Percentiles rank a stretch among this genome's conserved stretches.
These are phyloP conservation scores for Aciculosporium take DNA, from an alignment of 2,329 filamentous ascomycete genomes.

Conservation along the genomic window DNA sequence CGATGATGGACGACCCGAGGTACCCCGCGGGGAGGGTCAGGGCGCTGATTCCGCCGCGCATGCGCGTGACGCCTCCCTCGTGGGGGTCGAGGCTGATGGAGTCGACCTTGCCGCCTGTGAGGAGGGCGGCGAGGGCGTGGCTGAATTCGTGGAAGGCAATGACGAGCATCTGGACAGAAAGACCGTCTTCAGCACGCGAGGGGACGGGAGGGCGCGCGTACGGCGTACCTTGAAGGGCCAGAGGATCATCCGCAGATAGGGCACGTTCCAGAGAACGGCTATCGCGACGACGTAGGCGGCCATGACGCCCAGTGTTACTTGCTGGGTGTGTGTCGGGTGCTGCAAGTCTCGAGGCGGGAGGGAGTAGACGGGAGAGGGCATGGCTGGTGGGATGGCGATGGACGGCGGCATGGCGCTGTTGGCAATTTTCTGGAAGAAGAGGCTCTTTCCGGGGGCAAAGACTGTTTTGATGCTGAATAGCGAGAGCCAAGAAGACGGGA, in stretches of 20 bases:
- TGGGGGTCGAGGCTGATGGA: conserved; percentile 63
- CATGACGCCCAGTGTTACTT: conserved; percentile 57
- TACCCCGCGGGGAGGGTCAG: conserved; percentile 67
- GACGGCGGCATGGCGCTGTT: conserved; percentile 4
- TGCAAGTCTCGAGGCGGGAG: conserved; percentile 38
- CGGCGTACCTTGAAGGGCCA: conserved; percentile 65
- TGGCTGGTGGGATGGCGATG: background rate
- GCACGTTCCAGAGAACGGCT: conserved; percentile 65
- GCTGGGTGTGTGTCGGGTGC: conserved; percentile 52
- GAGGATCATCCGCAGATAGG: conserved; percentile 57
- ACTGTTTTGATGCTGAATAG: too few species aligned
- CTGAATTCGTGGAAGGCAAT: conserved; percentile 74
- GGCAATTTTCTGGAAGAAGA: too few species aligned
- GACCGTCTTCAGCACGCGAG: background rate
- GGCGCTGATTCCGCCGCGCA: conserved; percentile 56
- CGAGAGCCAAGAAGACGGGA: too few species aligned
- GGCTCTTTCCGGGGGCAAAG: too few species aligned
- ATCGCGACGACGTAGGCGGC: conserved; percentile 59
- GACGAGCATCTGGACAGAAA: conserved; percentile 51
- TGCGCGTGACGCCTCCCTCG: conserved; percentile 66
- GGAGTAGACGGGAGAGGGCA: conserved; percentile 2
- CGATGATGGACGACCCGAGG: conserved; percentile 62
- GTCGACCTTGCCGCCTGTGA: conserved; percentile 60
- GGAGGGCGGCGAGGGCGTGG: conserved; percentile 57
- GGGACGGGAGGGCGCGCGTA: too few species aligned